phyloP scores from a whole-genome alignment of 2,329 filamentous ascomycete genomes.

The Neopestalotiopsis rosae region DNA sequence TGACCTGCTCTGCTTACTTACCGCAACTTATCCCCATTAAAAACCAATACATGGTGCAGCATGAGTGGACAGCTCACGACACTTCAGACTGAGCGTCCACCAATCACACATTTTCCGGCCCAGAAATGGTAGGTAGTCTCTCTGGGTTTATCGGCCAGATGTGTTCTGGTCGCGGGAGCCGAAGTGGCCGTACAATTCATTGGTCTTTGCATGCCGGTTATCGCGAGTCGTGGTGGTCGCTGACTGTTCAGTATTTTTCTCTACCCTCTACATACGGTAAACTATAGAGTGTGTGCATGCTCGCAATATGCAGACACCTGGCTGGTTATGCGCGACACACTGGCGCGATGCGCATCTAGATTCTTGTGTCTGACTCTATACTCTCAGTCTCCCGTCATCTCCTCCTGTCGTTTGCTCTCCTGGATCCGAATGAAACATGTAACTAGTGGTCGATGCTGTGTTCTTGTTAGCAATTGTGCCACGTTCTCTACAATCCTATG shows the following conservation, averaged over 20 bases:
- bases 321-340: background rate
- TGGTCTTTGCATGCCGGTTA: background rate
- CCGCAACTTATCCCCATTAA: slow-evolving; percentile 5
- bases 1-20: slow-evolving; percentile 3
- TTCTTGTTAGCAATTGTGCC: slow-evolving; percentile 18
- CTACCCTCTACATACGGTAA: background rate
- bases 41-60: background rate
- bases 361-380: background rate
- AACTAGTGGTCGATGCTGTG: slow-evolving; percentile 48
- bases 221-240: background rate
- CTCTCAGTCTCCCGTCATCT: background rate
- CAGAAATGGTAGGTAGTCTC: slow-evolving; percentile 7
- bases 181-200: background rate
- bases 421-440: slow-evolving; percentile 6
- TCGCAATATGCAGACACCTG: background rate
- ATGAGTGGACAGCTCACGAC: background rate
- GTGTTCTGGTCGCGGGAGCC: background rate
- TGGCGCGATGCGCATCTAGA: background rate
- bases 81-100: background rate
- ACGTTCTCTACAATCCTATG: background rate
- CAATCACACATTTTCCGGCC: background rate
- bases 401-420: background rate
- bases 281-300: slow-evolving; percentile 2
- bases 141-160: background rate
- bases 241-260: slow-evolving; percentile 11